phyloP scores from a whole-genome alignment of 805 yeast genomes.

The Komagataella pastoris region DNA sequence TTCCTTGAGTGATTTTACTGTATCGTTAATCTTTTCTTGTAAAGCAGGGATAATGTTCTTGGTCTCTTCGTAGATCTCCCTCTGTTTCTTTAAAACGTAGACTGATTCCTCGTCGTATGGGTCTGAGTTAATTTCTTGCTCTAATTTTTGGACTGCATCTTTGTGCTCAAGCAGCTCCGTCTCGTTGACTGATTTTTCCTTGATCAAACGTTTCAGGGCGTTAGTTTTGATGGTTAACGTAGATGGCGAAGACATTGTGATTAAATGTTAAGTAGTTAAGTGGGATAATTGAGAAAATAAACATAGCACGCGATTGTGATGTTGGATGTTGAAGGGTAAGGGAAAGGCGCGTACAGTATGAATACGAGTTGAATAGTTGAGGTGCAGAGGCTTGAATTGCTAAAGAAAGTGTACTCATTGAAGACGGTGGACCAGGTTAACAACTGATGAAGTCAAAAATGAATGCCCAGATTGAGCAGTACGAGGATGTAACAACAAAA shows the following conservation, averaged over 20 bases:
- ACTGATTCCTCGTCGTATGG: constrained; percentile 11
- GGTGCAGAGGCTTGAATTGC: too few relatives aligned
- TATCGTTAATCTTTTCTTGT: constrained; percentile 9
- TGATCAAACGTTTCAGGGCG: constrained; percentile 2
- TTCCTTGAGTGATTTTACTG: constrained; percentile 11
- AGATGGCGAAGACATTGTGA: constrained; percentile 2
- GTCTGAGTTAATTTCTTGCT: constrained; percentile 5
- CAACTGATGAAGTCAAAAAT: too few relatives aligned
- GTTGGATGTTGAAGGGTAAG: not conserved
- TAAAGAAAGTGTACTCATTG: too few relatives aligned
- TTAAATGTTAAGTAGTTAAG: not conserved
- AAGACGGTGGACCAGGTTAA: not conserved
- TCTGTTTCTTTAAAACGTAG: constrained; percentile 12
- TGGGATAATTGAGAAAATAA: not conserved
- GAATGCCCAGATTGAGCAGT: too few relatives aligned
- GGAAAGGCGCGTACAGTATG: too few relatives aligned
- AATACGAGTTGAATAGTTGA: too few relatives aligned
- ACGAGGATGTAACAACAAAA: constrained; percentile 6
- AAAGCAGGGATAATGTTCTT: constrained; percentile 14
- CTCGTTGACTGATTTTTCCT: constrained; percentile 1
- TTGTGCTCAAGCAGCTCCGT: constrained; percentile 4
- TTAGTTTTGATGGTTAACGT: constrained; percentile 1
- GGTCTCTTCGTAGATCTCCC: constrained; percentile 15
- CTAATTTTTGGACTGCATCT: constrained; percentile 4
- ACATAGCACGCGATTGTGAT: not conserved